Base-by-base conservation (phyloP, 139 green algal genomes). In the Coelastrella sp. region DNA sequence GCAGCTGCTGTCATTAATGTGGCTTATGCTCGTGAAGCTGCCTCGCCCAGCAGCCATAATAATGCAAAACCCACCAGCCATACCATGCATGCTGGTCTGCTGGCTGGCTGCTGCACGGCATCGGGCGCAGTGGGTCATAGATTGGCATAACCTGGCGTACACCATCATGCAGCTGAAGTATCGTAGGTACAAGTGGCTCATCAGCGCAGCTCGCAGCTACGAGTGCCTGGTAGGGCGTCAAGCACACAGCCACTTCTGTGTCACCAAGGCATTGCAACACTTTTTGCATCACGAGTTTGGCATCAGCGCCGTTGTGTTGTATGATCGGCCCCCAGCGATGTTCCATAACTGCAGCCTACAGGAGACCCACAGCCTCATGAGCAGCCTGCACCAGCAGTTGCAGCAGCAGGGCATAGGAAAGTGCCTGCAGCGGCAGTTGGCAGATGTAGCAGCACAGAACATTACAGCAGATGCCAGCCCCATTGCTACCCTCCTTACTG, bases 91-190 rank as follows among this genome's bases (percentile, higher is more conserved):
- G 88, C 49, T 87, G 9, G 85, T 98, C 1, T 98, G 95, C 91
- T 94, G 89, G 91, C 80, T 98, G 22, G 96, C 94, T 0, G 94
- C 93, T 12, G 24, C 35, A 15, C 90, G 96, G 60, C 95, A 97
- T 78, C 15, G 92, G 4, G 95, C 95, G 0, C 25, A 86, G 63
- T 93, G 98, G 24, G 91, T 99, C 7, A 95, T 98, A 49, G 98
- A 99, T 94, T 99, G 98, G 98, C 98, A 99, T 93, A 99, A 99
- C 90, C 97, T 97, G 81, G 97, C 94, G 0, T 97, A 98, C 93
- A 97, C 97, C 11, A 95, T 99, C 19, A 96, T 99, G 90, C 95
- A 87, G 11, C 87, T 99, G 15, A 93, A 90, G 78, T 92, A 97
- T 87, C 65, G 7, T 10, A 72, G 63, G 7, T 8, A 60, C 24